Base-by-base conservation (phyloP, 2,329 filamentous ascomycete genomes). In the Pestalotiopsis sp. region DNA sequence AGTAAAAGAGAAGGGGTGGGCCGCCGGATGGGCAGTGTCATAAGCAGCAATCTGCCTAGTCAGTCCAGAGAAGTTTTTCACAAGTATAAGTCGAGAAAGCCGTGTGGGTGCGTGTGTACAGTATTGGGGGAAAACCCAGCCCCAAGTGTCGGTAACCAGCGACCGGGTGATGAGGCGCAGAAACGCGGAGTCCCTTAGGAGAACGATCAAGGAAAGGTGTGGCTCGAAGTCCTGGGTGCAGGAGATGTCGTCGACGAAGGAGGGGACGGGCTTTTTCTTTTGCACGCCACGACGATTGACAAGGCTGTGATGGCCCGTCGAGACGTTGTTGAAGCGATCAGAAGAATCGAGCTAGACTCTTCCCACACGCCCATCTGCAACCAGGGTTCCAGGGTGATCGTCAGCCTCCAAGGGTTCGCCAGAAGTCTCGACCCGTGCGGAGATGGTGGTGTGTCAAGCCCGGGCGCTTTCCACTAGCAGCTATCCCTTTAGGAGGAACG, bases 281-380 rank as follows among this genome's bases (percentile, higher is more conserved):
- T 71, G 27, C 72, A 72, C 73, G 68, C 73, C 73, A 75, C 75
- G 38, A 70, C 72, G 14, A 73, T 70, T 69, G 73, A 76, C 76
- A 74, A 77, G 76, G 76, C 76, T 78, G 71, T 66, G 72, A 73
- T 74, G 70, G 73, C 74, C 72, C 71, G 70, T 74, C 69, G 66
- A 73, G 69, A 62, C 59, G 59, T 62, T 36, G 31, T 36, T 62
- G 59, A 62, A 73, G 71, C 71, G 70, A 72, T 69, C 69, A 36
- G 31, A 36, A 36, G 69, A 73, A 71, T 74, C 66, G 68, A 67
- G 72, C 69, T 74, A 71, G 76, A 73, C 74, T 70, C 74, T 74
- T 68, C 31, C 31, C 31, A 36, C 31, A 67, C 68, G 41, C 67
- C 62, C 67, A 60, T 64, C 68, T 69, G 67, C 73, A 76, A 74